Base-by-base conservation (phyloP, 108 stramenopile species). In the Poteriospumella lacustris region DNA sequence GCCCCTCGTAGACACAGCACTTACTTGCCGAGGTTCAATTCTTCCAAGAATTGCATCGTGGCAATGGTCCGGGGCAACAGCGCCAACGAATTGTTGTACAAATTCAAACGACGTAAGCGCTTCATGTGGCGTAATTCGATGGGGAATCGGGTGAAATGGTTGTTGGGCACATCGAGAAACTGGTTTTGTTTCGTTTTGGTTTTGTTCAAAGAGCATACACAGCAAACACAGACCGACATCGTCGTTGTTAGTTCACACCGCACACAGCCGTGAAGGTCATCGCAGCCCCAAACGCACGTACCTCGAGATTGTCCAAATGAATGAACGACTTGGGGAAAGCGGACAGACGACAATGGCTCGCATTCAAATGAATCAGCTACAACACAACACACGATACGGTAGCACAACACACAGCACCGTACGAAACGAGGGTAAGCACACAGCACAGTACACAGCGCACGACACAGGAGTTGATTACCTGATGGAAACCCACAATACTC, bases 51-150 rank as follows among this genome's bases (percentile, higher is more conserved):
- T 26, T n/a, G 9, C 36, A 73, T 42, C 41, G 41, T 56, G 47
- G 3, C 9, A 73, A 73, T 73, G 41, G 5, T 5, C 42, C 70
- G 36, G 9, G 70, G 70, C 70, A 73, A 24, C 3, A 73, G 41
- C 5, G 40, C 36, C 9, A 73, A 5, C 9, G 9, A 9, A 24
- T 73, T 73, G 31, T 73, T 73, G 31, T 3, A n/a, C 5, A 73
- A 42, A 26, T 73, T 19, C 24, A 73, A 19, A 68, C 19, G 38
- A 15, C 24, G 12, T 19, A 68, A 40, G 15, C 19, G 36, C 19
- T 36, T 39, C 64, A 68, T 68, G 64, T 19, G 24, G 19, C 36
- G 19, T 19, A 68, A 40, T 40, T 68, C 64, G 64, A 68, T 68
- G 38, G 64, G 64, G 40, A 68, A 68, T 12, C 64, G 64, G 24